Percentiles rank a stretch among this genome's conserved stretches.
These are phyloP conservation scores for Candida quercuum DNA, from an alignment of 805 yeast genomes.

Conservation along the genomic window DNA sequence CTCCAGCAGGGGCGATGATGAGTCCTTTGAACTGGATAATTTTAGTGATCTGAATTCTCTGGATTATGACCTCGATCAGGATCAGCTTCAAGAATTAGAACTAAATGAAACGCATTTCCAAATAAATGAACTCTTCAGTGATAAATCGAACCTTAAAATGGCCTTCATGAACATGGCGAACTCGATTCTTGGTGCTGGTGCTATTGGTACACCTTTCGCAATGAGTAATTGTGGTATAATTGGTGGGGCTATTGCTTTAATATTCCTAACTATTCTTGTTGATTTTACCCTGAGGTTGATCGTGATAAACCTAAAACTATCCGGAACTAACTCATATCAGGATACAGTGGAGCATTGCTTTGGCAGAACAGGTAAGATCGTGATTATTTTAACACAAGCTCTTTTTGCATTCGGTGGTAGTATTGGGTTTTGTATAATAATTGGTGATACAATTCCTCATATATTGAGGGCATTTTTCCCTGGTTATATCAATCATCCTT, in stretches of 20 bases:
- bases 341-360: slow-evolving; percentile 77
- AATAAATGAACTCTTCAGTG: slow-evolving; percentile 11
- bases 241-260: slow-evolving; percentile 62
- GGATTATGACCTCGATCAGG: slow-evolving; percentile 14
- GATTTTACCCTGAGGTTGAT: slow-evolving; percentile 87
- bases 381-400: slow-evolving; percentile 73
- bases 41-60: slow-evolving; percentile 20
- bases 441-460: slow-evolving; percentile 93
- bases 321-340: slow-evolving; percentile 76
- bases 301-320: slow-evolving; percentile 73
- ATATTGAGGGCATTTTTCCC: slow-evolving; percentile 68
- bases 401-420: slow-evolving; percentile 92
- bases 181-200: slow-evolving; percentile 92
- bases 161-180: slow-evolving; percentile 98
- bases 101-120: slow-evolving; percentile 2
- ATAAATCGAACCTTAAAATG: slow-evolving; percentile 62
- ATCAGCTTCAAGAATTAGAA: not conserved
- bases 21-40: slow-evolving; percentile 16
- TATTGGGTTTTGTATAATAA: slow-evolving; percentile 89
- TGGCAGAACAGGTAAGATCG: slow-evolving; percentile 64
- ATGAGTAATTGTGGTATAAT: slow-evolving; percentile 72
- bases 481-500: slow-evolving; percentile 22
- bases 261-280: slow-evolving; percentile 59
- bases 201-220: slow-evolving; percentile 91
- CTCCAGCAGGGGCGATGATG: slow-evolving; percentile 2